phyloP scores from a whole-genome alignment of 352 stramenopile species.

The Peronospora belbahrii region DNA sequence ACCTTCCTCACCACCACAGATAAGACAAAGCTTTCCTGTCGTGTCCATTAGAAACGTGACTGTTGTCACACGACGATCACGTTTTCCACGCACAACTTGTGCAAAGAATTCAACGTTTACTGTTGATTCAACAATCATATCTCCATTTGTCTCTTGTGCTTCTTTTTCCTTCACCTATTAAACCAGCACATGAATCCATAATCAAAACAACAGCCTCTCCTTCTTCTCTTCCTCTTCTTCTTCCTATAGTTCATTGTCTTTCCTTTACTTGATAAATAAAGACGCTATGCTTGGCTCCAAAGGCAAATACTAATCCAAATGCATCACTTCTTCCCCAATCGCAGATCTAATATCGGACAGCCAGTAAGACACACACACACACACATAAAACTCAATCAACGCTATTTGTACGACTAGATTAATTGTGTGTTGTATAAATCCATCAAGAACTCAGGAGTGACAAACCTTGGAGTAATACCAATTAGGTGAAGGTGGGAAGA shows the following conservation, averaged over 20 bases:
- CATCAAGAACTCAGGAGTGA: background rate
- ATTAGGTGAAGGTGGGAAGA: constrained; percentile 60
- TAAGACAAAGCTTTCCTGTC: constrained; percentile 27
- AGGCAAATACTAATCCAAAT: constrained; percentile 38
- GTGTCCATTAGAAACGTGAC: constrained; percentile 39
- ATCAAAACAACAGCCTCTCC: no score
- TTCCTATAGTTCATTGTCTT: background rate
- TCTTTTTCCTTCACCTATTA: constrained; percentile 3
- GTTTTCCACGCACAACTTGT: constrained; percentile 44
- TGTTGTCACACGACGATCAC: constrained; percentile 52
- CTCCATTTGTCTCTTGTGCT: background rate
- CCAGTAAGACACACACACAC: background rate
- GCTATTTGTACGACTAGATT: no score
- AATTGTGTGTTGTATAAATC: no score
- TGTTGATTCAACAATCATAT: background rate
- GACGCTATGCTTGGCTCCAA: constrained; percentile 52
- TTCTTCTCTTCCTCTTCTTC: background rate
- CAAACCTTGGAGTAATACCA: constrained; percentile 74
- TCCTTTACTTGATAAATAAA: constrained; percentile 51
- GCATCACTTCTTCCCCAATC: constrained; percentile 43
- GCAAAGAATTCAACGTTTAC: constrained; percentile 33
- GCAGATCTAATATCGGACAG: constrained; percentile 39
- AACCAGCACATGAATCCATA: no score
- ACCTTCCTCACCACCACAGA: constrained; percentile 62
- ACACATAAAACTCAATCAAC: no score